Percentiles rank a stretch among this genome's conserved stretches.
These are phyloP conservation scores for Yamagishiella unicocca DNA, from an alignment of 139 green algal species.

Conservation along the genomic window DNA sequence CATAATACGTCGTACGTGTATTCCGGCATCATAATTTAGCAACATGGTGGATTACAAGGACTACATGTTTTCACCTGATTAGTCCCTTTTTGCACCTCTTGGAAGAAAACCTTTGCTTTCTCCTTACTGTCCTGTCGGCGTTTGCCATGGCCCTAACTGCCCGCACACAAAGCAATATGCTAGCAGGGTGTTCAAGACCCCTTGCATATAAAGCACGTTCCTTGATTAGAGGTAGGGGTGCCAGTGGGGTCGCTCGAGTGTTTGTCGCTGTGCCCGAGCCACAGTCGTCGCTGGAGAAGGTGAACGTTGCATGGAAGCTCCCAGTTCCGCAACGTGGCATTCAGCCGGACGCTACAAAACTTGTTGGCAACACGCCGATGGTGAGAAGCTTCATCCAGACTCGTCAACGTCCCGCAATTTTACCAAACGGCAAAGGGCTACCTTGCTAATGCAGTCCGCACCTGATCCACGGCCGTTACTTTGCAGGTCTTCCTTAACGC, in stretches of 20 bases:
- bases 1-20: too few species aligned
- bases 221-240: not conserved
- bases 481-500: constrained; percentile 89
- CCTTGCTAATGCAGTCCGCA: too few species aligned
- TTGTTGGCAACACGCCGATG: constrained; percentile 87
- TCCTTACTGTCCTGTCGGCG: too few species aligned
- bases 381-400: too few species aligned
- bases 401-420: too few species aligned
- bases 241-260: not conserved
- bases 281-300: not conserved
- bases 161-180: not conserved
- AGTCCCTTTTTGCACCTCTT: too few species aligned
- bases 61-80: too few species aligned
- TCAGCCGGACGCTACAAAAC: constrained; percentile 63
- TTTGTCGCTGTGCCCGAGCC: not conserved
- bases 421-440: too few species aligned
- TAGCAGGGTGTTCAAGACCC: not conserved
- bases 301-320: not conserved
- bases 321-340: constrained; percentile 41
- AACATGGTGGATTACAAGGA: too few species aligned
- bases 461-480: too few species aligned
- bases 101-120: too few species aligned
- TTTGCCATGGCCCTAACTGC: not conserved
- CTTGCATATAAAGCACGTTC: not conserved
- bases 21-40: too few species aligned